phyloP scores from a whole-genome alignment of 495 filamentous ascomycete genomes.

The Xylaria nigripes region DNA sequence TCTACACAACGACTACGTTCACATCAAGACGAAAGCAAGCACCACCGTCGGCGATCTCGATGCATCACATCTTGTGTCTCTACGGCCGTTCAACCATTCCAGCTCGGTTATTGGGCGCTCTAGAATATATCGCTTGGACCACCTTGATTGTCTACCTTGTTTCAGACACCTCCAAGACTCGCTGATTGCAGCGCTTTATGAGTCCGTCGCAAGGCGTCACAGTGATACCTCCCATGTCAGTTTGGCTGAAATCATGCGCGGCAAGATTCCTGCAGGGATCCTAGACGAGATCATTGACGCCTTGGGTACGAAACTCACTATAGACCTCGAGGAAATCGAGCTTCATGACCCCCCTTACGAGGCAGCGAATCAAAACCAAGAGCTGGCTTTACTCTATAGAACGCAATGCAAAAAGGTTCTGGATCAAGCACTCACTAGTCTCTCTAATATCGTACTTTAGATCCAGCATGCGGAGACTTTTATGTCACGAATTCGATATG shows the following conservation, averaged over 20 bases:
- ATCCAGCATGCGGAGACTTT: background rate
- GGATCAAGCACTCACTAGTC: constrained; percentile 22
- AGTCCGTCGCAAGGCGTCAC: constrained; percentile 14
- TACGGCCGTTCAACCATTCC: constrained; percentile 29
- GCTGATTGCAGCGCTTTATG: constrained; percentile 27
- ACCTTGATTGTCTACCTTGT: constrained; percentile 22
- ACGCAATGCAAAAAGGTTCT: constrained; percentile 34
- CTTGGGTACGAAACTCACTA: constrained; percentile 20
- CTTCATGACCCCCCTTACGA: constrained; percentile 23
- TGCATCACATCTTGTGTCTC: constrained; percentile 30
- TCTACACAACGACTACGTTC: constrained; percentile 44
- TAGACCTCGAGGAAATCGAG: constrained; percentile 28
- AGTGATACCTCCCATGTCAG: constrained; percentile 8
- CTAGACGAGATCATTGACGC: constrained; percentile 17
- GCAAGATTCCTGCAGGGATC: constrained; percentile 12
- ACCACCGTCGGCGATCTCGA: constrained; percentile 18
- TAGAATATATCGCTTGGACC: constrained; percentile 17
- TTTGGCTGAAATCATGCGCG: constrained; percentile 20
- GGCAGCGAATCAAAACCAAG: constrained; percentile 31
- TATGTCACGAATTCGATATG: background rate
- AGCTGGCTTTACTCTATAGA: constrained; percentile 34
- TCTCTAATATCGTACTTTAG: constrained; percentile 11
- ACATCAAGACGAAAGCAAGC: constrained; percentile 34
- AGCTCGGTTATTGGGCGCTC: constrained; percentile 29
- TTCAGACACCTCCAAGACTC: constrained; percentile 37